Percentiles rank a stretch among this genome's conserved stretches.
These are phyloP conservation scores for Astrothelium subdiscretum DNA, from an alignment of 495 filamentous ascomycete genomes.

Conservation along the genomic window DNA sequence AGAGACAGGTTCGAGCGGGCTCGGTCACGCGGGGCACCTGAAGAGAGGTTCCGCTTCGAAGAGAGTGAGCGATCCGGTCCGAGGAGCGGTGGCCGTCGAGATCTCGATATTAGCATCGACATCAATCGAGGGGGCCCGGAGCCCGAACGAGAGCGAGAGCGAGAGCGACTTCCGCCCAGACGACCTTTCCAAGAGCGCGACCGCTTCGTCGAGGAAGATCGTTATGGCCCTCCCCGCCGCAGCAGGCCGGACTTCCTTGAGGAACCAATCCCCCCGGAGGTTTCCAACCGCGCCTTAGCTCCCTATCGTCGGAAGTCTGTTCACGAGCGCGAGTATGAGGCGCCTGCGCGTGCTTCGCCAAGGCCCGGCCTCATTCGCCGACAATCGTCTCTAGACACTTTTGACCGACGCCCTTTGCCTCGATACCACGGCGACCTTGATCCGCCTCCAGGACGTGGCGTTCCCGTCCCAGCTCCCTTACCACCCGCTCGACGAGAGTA, in stretches of 20 bases:
- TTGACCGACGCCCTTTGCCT: constrained; percentile 50
- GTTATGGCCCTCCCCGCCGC: constrained; percentile 43
- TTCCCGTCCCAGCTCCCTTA: constrained; percentile 38
- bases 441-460: constrained; percentile 16
- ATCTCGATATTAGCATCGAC: constrained; percentile 24
- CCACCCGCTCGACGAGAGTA: constrained; percentile 34
- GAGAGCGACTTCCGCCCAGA: constrained; percentile 14
- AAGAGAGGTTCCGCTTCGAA: constrained; percentile 22
- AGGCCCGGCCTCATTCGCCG: constrained; percentile 51
- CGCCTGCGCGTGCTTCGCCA: constrained; percentile 32
- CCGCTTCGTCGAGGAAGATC: constrained; percentile 43
- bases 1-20: constrained; percentile 28
- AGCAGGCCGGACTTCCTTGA: constrained; percentile 25
- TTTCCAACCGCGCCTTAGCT: constrained; percentile 27
- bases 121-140: constrained; percentile 11
- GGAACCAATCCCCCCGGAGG: constrained; percentile 22
- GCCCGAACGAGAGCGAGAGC: constrained; percentile 1
- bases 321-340: constrained; percentile 34
- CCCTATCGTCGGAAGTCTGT: constrained; percentile 26
- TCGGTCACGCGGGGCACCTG: constrained; percentile 11
- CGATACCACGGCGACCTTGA: constrained; percentile 39
- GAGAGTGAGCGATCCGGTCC: constrained; percentile 24
- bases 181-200: constrained; percentile 38
- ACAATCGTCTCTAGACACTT: constrained; percentile 60
- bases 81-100: constrained; percentile 17